phyloP scores from a whole-genome alignment of 768 basidiomycete species.

The Leccinum incarnatum region DNA sequence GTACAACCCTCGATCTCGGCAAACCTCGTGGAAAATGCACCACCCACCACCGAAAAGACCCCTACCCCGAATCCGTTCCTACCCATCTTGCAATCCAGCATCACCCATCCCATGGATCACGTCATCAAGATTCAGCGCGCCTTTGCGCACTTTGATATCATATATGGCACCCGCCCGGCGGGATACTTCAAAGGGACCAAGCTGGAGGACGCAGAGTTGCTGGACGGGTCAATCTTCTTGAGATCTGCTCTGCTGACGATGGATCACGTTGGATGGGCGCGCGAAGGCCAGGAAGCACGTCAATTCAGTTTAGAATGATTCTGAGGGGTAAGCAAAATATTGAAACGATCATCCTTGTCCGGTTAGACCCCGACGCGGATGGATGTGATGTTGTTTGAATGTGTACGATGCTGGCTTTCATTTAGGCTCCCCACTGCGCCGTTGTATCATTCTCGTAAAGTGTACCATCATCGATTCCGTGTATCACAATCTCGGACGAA shows the following conservation, averaged over 20 bases:
- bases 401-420: not conserved
- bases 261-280: slow-evolving; percentile 38
- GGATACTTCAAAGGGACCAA: slow-evolving; percentile 31
- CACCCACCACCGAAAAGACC: slow-evolving; percentile 12
- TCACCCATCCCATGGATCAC: slow-evolving; percentile 36
- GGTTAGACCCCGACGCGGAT: not conserved
- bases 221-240: slow-evolving; percentile 39
- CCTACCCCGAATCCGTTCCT: slow-evolving; percentile 39
- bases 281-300: slow-evolving; percentile 32
- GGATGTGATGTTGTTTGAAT: too few species aligned
- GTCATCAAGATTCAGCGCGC: slow-evolving; percentile 33
- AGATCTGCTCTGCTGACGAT: slow-evolving; percentile 30
- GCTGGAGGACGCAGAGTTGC: slow-evolving; percentile 29
- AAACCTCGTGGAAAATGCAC: not conserved
- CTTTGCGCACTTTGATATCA: slow-evolving; percentile 31
- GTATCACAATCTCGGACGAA: too few species aligned
- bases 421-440: not conserved
- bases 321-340: not conserved
- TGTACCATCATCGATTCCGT: not conserved
- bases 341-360: not conserved
- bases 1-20: slow-evolving; percentile 12
- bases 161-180: slow-evolving; percentile 28
- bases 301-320: slow-evolving; percentile 32
- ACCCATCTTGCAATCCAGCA: slow-evolving; percentile 36
- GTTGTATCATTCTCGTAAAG: not conserved